Percentiles rank a stretch among this genome's conserved stretches.
phyloP scores from a whole-genome alignment of 192 early-diverging fungal species.

The Backusella sp. region DNA sequence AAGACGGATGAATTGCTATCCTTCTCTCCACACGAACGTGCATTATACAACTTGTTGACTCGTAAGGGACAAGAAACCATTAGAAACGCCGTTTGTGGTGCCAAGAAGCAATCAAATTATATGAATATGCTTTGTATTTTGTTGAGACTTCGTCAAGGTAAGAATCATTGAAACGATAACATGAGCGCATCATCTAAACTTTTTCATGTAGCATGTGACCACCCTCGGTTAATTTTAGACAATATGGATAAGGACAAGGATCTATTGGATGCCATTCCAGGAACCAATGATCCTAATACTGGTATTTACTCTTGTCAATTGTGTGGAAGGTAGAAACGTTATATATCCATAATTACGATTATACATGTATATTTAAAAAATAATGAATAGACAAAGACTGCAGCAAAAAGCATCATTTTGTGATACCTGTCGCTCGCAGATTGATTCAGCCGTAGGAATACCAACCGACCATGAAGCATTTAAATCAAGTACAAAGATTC shows the following conservation, averaged over 20 bases:
- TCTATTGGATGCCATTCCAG: constrained; percentile 8
- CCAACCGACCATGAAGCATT: neutral
- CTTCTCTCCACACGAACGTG: constrained; percentile 53
- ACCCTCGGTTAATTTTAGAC: constrained; percentile 38
- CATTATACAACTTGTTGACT: constrained; percentile 61
- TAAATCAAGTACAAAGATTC: constrained; percentile 37
- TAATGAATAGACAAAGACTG: neutral
- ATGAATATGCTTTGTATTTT: constrained; percentile 40
- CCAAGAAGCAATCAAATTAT: constrained; percentile 34
- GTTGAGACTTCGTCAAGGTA: constrained; percentile 41
- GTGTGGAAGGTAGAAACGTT: constrained; percentile 19
- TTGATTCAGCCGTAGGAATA: neutral
- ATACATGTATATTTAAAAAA: neutral
- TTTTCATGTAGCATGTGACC: constrained; percentile 29
- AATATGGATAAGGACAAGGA: constrained; percentile 32
- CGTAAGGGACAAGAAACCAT: constrained; percentile 29
- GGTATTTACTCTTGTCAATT: constrained; percentile 18
- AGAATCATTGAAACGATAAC: neutral
- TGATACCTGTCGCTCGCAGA: constrained; percentile 8
- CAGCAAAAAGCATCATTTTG: constrained; percentile 16
- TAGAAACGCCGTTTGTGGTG: constrained; percentile 10
- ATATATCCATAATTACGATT: neutral
- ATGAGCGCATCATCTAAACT: neutral
- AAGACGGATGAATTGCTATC: constrained; percentile 42
- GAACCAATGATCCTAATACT: neutral